Conservation (phyloP, 768 basidiomycete genomes). For the Calocybe gangraenosa region DNA sequence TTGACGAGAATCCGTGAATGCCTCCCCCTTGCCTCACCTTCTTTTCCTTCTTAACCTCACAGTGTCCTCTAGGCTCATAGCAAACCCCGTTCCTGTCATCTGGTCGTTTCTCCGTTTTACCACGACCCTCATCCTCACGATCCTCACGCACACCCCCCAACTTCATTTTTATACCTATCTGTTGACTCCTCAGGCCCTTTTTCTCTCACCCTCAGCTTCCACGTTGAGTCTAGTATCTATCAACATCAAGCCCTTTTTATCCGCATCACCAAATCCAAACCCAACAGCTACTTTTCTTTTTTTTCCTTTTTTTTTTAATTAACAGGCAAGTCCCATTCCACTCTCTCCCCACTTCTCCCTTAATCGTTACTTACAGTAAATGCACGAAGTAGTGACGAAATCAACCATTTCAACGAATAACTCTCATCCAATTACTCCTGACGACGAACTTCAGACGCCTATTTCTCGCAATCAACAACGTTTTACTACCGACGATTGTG, state of each 20-base stretch:
- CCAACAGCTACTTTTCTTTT: no score
- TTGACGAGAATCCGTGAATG: conserved; percentile 44
- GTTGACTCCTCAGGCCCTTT: conserved; percentile 12
- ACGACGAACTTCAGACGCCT: conserved; percentile 32
- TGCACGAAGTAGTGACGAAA: conserved; percentile 67
- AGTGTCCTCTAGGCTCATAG: conserved; percentile 24
- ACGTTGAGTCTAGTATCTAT: conserved; percentile 23
- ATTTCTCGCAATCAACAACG: conserved; percentile 29
- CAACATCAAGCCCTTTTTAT: conserved; percentile 19
- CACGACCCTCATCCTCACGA: conserved; percentile 50
- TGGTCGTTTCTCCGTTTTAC: conserved; percentile 18
- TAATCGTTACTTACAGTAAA: conserved; percentile 43
- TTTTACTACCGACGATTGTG: conserved; percentile 33
- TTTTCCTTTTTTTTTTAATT: conserved; percentile 37
- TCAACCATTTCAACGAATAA: conserved; percentile 39
- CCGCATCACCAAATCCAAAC: conserved; percentile 26
- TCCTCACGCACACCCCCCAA: conserved; percentile 42
- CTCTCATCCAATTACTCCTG: conserved; percentile 28
- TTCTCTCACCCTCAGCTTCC: conserved; percentile 22
- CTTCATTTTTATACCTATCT: conserved; percentile 54
- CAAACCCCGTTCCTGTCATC: conserved; percentile 26
- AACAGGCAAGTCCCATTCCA: conserved; percentile 31
- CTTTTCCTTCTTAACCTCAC: conserved; percentile 43
- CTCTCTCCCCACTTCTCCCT: conserved; percentile 17
- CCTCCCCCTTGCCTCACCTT: conserved; percentile 61